Evolutionary conservation across 2,329 filamentous ascomycete species (phyloP), one percentile per base, ranked within the genome.

Genomic region (Aphanoascus verrucosus): DNA sequence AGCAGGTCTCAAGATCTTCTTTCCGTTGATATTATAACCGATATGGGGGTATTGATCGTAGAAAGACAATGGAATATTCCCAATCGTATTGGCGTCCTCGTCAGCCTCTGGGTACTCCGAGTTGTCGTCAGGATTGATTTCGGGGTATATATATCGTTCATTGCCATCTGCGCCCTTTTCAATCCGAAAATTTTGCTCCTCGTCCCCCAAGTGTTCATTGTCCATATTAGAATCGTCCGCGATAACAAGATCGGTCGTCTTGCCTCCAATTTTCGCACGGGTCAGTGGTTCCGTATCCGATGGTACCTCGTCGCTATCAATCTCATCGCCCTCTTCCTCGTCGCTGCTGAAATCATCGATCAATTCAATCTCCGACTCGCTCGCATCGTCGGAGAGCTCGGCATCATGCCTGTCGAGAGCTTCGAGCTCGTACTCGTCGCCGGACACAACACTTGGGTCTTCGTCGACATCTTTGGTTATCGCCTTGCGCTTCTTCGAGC

Each of bases 1-100:
- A 3, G 94, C 93, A 5, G 93, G 93, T 50, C 93, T 85, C 83
- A 95, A 87, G 59, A 98, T 95, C 70, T 87, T 94, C 79, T 94
- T 96, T 69, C 93, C 93, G 69, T 98, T 94, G 74, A 98, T 97
- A 64, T 96, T 88, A 72, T 98, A 98, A 56, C 93, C 93, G 66
- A 98, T 96, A 68, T 98, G 93, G 49, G 93, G 93, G 67, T 96
- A 98, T 35, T 88, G 86, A 68, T 98, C 93, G 74, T 98, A 98
- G 72, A 95, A 97, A 2, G 86, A 85, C 48, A 97, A 74, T 4
- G 90, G 88, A 56, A 98, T 98, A 66, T 97, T 78, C 61, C 93
- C 94, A 63, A 98, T 96, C 0, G 93, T 97, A 72, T 98, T 98
- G 49, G 77, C 77, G 28, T 84, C 81, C 53, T 81, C 85, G 57